Evolutionary conservation across 306 rosid species (phyloP).

Genomic region (Cucumis hystrix): DNA sequence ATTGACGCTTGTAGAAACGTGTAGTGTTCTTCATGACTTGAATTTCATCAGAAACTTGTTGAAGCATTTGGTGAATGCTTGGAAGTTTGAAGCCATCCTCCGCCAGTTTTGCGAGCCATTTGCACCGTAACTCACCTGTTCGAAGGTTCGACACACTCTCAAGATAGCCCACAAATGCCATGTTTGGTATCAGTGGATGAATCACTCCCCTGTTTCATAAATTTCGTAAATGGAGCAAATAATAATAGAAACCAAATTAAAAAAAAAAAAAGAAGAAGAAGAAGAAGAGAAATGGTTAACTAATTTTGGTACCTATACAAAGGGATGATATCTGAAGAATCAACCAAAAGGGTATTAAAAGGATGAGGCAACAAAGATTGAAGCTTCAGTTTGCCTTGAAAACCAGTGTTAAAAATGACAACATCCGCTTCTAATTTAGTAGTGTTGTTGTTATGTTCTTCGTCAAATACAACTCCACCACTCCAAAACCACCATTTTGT

Average conservation of each 20-base stretch:
- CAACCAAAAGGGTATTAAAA: constrained; percentile 31
- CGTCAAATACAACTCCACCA: constrained; percentile 37
- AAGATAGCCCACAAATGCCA: constrained; percentile 47
- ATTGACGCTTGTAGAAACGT: constrained; percentile 38
- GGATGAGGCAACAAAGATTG: constrained; percentile 33
- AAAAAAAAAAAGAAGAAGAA: too few species aligned
- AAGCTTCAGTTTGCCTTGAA: constrained; percentile 40
- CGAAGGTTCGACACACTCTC: constrained; percentile 53
- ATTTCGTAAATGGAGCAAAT: too few species aligned
- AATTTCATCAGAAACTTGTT: constrained; percentile 17
- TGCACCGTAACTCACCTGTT: constrained; percentile 41
- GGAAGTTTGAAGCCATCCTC: constrained; percentile 49
- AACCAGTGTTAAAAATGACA: constrained; percentile 52
- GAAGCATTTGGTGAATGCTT: constrained; percentile 25
- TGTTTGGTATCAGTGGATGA: constrained; percentile 45
- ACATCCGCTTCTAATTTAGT: constrained; percentile 42
- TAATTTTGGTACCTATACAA: constrained; percentile 10
- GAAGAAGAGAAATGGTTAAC: background rate
- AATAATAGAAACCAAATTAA: too few species aligned
- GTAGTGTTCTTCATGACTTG: constrained; percentile 39
- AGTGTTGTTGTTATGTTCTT: constrained; percentile 19
- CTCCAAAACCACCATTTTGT: constrained; percentile 45
- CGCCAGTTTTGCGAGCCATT: constrained; percentile 32
- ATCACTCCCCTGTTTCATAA: constrained; percentile 20
- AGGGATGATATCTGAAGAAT: constrained; percentile 34